Conservation (phyloP, 2,329 filamentous ascomycete genomes). For the Zarea fungicola region DNA sequence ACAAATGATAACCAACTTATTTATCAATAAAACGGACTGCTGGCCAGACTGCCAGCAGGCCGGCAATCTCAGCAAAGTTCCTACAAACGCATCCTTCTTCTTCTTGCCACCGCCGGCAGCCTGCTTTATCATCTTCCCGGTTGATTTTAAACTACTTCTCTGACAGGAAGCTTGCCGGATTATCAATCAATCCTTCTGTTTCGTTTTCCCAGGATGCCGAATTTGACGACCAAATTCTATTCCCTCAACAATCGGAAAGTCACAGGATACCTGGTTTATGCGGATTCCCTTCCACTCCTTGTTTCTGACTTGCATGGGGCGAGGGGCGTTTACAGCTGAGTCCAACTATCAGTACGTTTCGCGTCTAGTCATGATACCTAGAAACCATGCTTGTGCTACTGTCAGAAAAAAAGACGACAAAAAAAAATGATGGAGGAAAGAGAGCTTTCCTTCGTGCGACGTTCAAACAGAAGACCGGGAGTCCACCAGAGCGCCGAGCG, state of each 20-base stretch:
- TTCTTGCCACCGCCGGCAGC: too few species aligned
- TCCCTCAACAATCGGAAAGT: too few species aligned
- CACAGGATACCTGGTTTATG: too few species aligned
- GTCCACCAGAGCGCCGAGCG: neutral
- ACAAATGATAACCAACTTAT: too few species aligned
- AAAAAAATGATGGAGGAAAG: neutral
- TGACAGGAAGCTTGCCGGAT: too few species aligned
- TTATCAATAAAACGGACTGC: too few species aligned
- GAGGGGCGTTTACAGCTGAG: neutral
- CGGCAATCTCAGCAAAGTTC: too few species aligned
- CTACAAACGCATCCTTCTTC: too few species aligned
- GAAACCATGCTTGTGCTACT: neutral
- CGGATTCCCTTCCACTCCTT: too few species aligned
- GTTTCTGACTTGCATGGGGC: neutral
- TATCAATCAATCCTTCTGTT: neutral
- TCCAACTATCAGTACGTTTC: slow-evolving; percentile 4
- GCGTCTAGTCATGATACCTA: neutral
- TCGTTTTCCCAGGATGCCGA: neutral
- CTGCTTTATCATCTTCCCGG: slow-evolving; percentile 9
- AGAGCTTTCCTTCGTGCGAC: neutral
- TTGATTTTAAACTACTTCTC: too few species aligned
- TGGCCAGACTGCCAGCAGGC: too few species aligned
- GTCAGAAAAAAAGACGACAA: neutral
- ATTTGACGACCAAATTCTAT: too few species aligned
- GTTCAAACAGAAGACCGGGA: neutral